phyloP scores from a whole-genome alignment of 192 early-diverging fungal species.

The Coemansia sp. region DNA sequence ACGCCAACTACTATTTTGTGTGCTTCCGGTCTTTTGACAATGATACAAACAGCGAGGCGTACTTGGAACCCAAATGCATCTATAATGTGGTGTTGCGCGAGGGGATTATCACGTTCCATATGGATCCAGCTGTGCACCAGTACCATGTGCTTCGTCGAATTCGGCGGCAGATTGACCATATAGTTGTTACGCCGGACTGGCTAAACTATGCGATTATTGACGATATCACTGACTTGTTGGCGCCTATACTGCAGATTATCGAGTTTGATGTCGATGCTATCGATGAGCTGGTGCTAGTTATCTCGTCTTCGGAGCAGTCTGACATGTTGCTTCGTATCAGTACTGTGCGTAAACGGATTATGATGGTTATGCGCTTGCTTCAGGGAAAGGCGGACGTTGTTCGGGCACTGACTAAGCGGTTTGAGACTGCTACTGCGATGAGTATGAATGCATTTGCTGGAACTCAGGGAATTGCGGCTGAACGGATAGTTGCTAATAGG shows the following conservation, averaged over 20 bases:
- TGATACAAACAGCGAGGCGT: slow-evolving; percentile 49
- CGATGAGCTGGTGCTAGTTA: slow-evolving; percentile 92
- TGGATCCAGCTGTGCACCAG: slow-evolving; percentile 75
- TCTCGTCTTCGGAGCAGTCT: slow-evolving; percentile 85
- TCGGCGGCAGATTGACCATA: slow-evolving; percentile 55
- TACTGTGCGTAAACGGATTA: slow-evolving; percentile 69
- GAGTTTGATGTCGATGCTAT: slow-evolving; percentile 96
- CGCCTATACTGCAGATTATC: slow-evolving; percentile 81
- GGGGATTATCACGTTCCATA: slow-evolving; percentile 86
- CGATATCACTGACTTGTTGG: slow-evolving; percentile 92
- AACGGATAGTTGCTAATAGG: neutral
- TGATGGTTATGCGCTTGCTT: slow-evolving; percentile 70
- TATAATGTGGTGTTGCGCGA: slow-evolving; percentile 64
- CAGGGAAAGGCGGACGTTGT: slow-evolving; percentile 77
- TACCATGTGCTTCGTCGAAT: slow-evolving; percentile 75
- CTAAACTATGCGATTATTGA: slow-evolving; percentile 90
- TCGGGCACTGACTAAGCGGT: slow-evolving; percentile 70
- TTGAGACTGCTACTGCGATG: slow-evolving; percentile 56
- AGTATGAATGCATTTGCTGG: slow-evolving; percentile 39
- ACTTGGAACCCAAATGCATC: slow-evolving; percentile 40
- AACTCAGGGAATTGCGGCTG: neutral
- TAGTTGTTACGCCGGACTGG: slow-evolving; percentile 54
- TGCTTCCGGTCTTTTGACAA: slow-evolving; percentile 78
- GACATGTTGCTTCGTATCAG: slow-evolving; percentile 82
- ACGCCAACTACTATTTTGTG: slow-evolving; percentile 85